Conservation (phyloP, 2,329 filamentous ascomycete genomes). For the Arthrobotrys iridis region DNA sequence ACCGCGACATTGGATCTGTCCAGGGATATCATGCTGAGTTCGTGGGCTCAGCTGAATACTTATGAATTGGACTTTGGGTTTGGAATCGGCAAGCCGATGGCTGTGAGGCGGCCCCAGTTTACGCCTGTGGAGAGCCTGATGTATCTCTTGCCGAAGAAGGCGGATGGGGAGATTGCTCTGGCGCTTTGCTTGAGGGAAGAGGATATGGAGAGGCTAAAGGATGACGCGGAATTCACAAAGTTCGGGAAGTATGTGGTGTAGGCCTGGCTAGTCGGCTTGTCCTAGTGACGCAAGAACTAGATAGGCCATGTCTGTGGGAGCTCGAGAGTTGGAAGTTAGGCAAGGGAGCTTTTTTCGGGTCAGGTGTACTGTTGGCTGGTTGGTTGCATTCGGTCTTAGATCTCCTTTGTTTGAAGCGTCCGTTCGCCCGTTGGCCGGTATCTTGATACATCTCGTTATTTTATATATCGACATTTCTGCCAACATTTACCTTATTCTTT, state of each 20-base stretch:
- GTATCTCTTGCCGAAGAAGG: conserved; percentile 65
- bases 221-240: conserved; percentile 63
- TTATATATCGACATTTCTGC: background rate
- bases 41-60: conserved; percentile 66
- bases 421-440: background rate
- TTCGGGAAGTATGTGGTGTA: conserved; percentile 62
- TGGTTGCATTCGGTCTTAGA: background rate
- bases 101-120: conserved; percentile 66
- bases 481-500: background rate
- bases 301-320: too few species aligned
- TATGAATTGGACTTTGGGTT: conserved; percentile 66
- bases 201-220: conserved; percentile 64
- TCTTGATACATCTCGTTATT: background rate
- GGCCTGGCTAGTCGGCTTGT: conserved; percentile 21
- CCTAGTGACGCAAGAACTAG: too few species aligned
- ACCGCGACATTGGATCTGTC: conserved; percentile 61
- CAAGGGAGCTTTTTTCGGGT: background rate
- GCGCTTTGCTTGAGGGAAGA: conserved; percentile 65
- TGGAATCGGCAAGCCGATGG: conserved; percentile 64
- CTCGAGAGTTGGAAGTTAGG: background rate
- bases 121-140: conserved; percentile 64
- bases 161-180: conserved; percentile 64
- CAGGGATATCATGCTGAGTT: conserved; percentile 67
- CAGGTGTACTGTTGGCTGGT: background rate
- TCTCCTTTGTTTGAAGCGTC: background rate